Evolutionary conservation across 306 rosid species (phyloP).

Genomic region (Morella rubra): DNA sequence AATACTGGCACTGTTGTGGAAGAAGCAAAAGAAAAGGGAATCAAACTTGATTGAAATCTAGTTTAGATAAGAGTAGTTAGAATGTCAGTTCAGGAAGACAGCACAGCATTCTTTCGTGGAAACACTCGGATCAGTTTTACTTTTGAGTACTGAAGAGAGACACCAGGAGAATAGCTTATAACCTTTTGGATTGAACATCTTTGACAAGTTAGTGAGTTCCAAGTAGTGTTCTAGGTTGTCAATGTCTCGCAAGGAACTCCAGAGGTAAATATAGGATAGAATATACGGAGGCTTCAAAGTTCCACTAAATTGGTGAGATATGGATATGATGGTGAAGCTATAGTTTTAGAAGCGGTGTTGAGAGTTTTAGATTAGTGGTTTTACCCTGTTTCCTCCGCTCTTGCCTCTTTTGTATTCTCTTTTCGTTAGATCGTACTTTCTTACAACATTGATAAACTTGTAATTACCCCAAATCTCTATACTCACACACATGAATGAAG

Average conservation of each 20-base stretch:
- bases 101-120: constrained; percentile 21
- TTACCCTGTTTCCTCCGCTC: not conserved
- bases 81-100: constrained; percentile 27
- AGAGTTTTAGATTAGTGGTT: constrained; percentile 11
- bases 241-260: constrained; percentile 22
- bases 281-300: constrained; percentile 12
- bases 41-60: constrained; percentile 38
- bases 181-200: constrained; percentile 9
- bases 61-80: constrained; percentile 21
- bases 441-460: not conserved
- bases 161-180: constrained; percentile 25
- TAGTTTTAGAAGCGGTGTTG: constrained; percentile 9
- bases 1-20: constrained; percentile 43
- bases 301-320: constrained; percentile 17
- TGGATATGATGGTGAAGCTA: constrained; percentile 18
- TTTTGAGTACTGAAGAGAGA: constrained; percentile 16
- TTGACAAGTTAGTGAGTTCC: constrained; percentile 16
- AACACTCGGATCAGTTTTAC: constrained; percentile 32
- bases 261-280: constrained; percentile 36
- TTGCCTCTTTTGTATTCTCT: not conserved
- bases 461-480: constrained; percentile 16
- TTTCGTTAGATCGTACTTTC: not conserved
- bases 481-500: constrained; percentile 12
- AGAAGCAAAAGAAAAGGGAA: constrained; percentile 74
- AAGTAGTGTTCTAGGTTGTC: constrained; percentile 7